Evolutionary conservation across 805 yeast species (phyloP).

Genomic region (Ogataea angusta): DNA sequence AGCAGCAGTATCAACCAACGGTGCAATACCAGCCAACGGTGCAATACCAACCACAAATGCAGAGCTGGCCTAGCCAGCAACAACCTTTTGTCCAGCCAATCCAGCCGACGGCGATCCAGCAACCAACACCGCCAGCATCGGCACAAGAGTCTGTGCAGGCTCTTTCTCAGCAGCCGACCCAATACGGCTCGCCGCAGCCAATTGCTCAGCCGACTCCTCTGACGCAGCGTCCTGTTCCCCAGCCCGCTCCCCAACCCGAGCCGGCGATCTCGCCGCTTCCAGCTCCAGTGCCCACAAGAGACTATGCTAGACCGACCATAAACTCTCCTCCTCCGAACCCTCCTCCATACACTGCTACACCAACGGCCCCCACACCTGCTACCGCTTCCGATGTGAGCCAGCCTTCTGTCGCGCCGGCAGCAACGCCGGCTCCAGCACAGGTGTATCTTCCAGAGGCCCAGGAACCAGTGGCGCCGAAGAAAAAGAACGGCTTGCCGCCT

Average conservation of each 20-base stretch:
- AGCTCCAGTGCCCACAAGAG: conserved; percentile 3
- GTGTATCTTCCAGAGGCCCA: not conserved
- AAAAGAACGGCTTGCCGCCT: conserved; percentile 6
- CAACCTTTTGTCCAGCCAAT: conserved; percentile 1
- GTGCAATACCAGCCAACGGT: not conserved
- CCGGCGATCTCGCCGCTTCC: not conserved
- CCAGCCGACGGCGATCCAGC: conserved; percentile 7
- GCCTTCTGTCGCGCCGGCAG: not conserved
- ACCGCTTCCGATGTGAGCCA: not conserved
- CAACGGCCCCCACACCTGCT: not conserved
- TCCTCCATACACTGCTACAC: conserved; percentile 1
- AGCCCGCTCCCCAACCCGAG: not conserved
- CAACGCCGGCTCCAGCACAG: not conserved
- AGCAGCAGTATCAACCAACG: conserved; percentile 3
- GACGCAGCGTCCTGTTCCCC: conserved; percentile 2
- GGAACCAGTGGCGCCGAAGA: conserved; percentile 5
- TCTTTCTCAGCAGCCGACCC: conserved; percentile 13
- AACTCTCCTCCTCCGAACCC: not conserved
- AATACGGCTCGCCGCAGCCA: not conserved
- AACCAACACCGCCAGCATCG: conserved; percentile 3
- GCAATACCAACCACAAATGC: too few relatives aligned
- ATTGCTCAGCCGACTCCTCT: conserved; percentile 1
- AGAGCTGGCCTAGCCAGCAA: too few relatives aligned
- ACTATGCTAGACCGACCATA: conserved; percentile 8
- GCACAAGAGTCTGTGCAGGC: not conserved